These are phyloP conservation scores for Arthroderma uncinatum DNA, from an alignment of 2,329 filamentous ascomycete species.

Conservation along the genomic window DNA sequence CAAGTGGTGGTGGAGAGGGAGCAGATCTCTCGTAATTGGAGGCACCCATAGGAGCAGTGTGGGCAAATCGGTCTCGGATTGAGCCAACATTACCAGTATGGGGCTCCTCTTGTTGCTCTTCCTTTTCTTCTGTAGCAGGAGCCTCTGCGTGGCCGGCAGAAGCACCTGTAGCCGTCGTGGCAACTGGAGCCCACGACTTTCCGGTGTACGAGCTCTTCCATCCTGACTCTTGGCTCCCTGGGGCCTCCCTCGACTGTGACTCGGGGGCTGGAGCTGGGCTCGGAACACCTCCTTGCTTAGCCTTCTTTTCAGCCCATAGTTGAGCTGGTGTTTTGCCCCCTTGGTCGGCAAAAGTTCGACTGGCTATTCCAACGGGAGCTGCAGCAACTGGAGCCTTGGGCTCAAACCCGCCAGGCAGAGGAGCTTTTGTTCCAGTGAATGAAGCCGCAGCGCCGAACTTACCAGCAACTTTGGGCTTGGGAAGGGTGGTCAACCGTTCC, in stretches of 20 bases:
- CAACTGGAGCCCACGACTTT: slow-evolving; percentile 80
- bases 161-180: slow-evolving; percentile 60
- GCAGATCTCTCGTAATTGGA: slow-evolving; percentile 29
- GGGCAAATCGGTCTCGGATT: slow-evolving; percentile 70
- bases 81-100: slow-evolving; percentile 57
- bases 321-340: slow-evolving; percentile 95
- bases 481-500: slow-evolving; percentile 72
- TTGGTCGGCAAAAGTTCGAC: slow-evolving; percentile 85
- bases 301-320: slow-evolving; percentile 96
- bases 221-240: slow-evolving; percentile 40
- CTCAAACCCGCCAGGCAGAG: slow-evolving; percentile 58
- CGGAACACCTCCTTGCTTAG: slow-evolving; percentile 56
- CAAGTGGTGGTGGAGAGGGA: slow-evolving; percentile 50
- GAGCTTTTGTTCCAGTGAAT: slow-evolving; percentile 83
- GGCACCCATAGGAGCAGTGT: slow-evolving; percentile 51
- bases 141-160: slow-evolving; percentile 35
- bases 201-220: slow-evolving; percentile 90
- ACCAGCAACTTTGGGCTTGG: slow-evolving; percentile 91
- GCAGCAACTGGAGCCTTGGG: slow-evolving; percentile 49
- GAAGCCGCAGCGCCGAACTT: slow-evolving; percentile 63
- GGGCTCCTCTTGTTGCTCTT: slow-evolving; percentile 33
- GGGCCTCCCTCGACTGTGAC: slow-evolving; percentile 56
- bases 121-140: slow-evolving; percentile 2
- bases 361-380: slow-evolving; percentile 62
- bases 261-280: slow-evolving; percentile 40